Percentiles rank a stretch among this genome's conserved stretches.
These are phyloP conservation scores for Globisporangium apiculatum DNA, from an alignment of 352 stramenopile species.

Conservation along the genomic window DNA sequence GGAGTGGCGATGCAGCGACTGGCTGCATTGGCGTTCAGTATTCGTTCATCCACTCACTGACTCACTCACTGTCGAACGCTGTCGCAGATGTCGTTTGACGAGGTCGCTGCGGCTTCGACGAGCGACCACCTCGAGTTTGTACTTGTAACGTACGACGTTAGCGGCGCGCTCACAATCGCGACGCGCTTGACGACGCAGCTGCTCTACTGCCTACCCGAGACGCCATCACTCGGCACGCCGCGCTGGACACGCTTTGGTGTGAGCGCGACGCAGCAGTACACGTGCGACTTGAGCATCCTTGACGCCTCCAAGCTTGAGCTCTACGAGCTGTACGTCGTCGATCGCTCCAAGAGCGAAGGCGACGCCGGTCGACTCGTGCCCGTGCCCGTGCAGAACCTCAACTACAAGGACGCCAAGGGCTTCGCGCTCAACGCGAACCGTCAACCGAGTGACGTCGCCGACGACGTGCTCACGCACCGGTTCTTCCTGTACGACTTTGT, in stretches of 20 bases:
- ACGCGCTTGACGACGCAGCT: conserved; percentile 69
- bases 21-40: neutral
- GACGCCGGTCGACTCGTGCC: conserved; percentile 63
- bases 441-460: conserved; percentile 70
- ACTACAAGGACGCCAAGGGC: conserved; percentile 63
- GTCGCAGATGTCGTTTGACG: conserved; percentile 76
- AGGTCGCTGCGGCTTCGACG: conserved; percentile 29
- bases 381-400: conserved; percentile 85
- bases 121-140: conserved; percentile 77
- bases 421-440: conserved; percentile 78
- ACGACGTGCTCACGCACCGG: conserved; percentile 86
- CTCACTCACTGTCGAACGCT: neutral
- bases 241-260: conserved; percentile 83
- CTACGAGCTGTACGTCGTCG: conserved; percentile 90
- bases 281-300: conserved; percentile 60
- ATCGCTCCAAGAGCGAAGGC: conserved; percentile 46
- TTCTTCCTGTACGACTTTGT: conserved; percentile 91
- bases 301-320: conserved; percentile 43
- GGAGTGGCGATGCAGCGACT: neutral
- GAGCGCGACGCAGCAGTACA: conserved; percentile 43
- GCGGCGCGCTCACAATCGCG: conserved; percentile 83
- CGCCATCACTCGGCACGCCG: conserved; percentile 13
- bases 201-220: conserved; percentile 53
- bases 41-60: no score
- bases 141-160: conserved; percentile 81